Conservation (phyloP, 768 basidiomycete species). For the Phanerochaete carnosa region DNA sequence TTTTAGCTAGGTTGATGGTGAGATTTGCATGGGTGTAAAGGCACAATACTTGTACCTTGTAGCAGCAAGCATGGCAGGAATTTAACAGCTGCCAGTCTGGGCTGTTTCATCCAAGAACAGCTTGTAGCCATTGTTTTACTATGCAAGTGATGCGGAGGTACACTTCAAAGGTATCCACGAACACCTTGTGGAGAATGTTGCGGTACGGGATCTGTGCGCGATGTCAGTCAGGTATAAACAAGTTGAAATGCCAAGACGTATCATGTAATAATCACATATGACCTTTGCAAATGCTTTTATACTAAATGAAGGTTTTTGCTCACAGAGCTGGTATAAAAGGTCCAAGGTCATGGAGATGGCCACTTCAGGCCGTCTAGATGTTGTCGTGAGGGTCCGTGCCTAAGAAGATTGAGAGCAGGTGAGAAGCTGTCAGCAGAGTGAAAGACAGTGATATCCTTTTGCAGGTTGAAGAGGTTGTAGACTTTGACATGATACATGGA, state of each 20-base stretch:
- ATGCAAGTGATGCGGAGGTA: conserved; percentile 28
- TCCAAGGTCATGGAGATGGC: conserved; percentile 6
- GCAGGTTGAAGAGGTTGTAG: not conserved
- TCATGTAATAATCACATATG: conserved; percentile 6
- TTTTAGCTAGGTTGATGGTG: conserved; percentile 19
- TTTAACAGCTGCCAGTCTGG: conserved; percentile 32
- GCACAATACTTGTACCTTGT: conserved; percentile 23
- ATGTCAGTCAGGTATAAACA: no score
- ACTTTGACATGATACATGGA: not conserved
- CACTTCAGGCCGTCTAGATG: not conserved
- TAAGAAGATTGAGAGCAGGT: not conserved
- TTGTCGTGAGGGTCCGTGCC: not conserved
- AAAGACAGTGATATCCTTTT: not conserved
- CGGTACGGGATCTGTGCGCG: conserved; percentile 29
- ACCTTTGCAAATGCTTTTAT: conserved; percentile 5
- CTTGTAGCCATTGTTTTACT: conserved; percentile 19
- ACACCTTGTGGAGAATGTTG: conserved; percentile 15
- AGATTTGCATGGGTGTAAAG: not conserved
- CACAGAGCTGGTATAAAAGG: not conserved
- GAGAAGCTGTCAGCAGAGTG: not conserved
- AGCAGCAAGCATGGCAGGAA: conserved; percentile 35
- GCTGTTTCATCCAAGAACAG: conserved; percentile 23
- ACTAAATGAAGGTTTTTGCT: conserved; percentile 4
- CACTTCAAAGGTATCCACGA: conserved; percentile 33
- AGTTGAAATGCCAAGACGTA: not conserved